These are phyloP conservation scores for Apiotrichum sp. DNA, from an alignment of 1,284 basidiomycete genomes.

Conservation along the genomic window DNA sequence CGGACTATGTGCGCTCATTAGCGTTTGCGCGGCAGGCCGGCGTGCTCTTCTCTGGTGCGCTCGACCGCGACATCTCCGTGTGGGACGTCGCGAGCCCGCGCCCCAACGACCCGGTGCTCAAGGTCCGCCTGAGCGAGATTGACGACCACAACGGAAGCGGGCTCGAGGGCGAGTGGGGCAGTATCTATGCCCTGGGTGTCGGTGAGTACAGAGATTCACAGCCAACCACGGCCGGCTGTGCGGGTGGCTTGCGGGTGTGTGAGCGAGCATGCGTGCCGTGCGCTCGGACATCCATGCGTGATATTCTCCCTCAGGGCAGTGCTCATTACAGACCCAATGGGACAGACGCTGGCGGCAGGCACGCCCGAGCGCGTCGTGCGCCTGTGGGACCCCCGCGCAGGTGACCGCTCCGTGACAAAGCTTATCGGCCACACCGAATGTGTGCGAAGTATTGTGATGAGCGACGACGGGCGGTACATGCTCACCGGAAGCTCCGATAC, in stretches of 20 bases:
- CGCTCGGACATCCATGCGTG: too few species aligned
- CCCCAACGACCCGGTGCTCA: constrained; percentile 40
- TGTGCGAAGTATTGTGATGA: constrained; percentile 79
- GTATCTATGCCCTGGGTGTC: constrained; percentile 70
- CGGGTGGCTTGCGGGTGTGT: too few species aligned
- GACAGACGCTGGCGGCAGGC: constrained; percentile 75
- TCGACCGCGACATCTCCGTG: constrained; percentile 86
- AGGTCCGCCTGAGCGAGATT: constrained; percentile 35
- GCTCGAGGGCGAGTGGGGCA: constrained; percentile 55
- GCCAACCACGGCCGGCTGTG: too few species aligned
- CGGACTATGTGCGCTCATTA: constrained; percentile 86
- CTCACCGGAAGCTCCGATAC: constrained; percentile 86
- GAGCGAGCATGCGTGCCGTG: too few species aligned
- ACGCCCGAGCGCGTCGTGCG: constrained; percentile 84
- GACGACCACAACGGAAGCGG: constrained; percentile 38
- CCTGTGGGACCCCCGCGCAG: constrained; percentile 83
- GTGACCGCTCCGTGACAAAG: constrained; percentile 56
- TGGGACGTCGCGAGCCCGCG: constrained; percentile 71
- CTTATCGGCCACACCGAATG: constrained; percentile 96
- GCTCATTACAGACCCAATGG: constrained; percentile 58
- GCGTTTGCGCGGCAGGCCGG: constrained; percentile 68
- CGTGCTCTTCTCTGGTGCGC: constrained; percentile 89
- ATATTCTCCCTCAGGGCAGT: too few species aligned
- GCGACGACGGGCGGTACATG: constrained; percentile 83
- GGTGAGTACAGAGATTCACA: constrained; percentile 23